Evolutionary conservation across 805 yeast genomes (phyloP).

Genomic region (Candida parachauliodes): DNA sequence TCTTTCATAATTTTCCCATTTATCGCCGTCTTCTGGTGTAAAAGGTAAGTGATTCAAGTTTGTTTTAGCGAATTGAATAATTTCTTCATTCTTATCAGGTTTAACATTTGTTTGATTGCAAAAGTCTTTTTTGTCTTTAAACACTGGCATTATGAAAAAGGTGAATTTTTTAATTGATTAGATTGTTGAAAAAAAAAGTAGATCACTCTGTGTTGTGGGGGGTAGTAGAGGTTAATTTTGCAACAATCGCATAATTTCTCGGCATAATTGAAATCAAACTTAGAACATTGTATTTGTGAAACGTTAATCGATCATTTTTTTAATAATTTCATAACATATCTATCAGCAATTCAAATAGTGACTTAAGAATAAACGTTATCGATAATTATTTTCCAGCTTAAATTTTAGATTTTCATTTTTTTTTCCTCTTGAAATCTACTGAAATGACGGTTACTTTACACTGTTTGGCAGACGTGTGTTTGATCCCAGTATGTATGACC

Average conservation of each 20-base stretch:
- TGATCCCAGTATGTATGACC: conserved; percentile 59
- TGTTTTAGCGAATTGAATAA: conserved; percentile 12
- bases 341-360: no score
- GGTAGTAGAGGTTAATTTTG: no score
- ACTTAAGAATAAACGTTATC: no score
- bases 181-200: no score
- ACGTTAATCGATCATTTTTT: no score
- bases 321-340: no score
- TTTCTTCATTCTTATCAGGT: conserved; percentile 9
- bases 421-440: neutral
- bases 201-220: no score
- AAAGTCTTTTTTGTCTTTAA: conserved; percentile 12
- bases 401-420: neutral
- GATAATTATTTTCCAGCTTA: no score
- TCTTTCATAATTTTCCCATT: conserved; percentile 14
- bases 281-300: no score
- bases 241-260: neutral
- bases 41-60: conserved; percentile 13
- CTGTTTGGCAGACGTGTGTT: conserved; percentile 83
- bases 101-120: conserved; percentile 10
- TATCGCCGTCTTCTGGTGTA: conserved; percentile 6
- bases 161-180: neutral
- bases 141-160: conserved; percentile 6
- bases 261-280: no score
- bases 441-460: conserved; percentile 40